These are phyloP conservation scores for Phytophthora pisi DNA, from an alignment of 352 stramenopile species.

Conservation along the genomic window DNA sequence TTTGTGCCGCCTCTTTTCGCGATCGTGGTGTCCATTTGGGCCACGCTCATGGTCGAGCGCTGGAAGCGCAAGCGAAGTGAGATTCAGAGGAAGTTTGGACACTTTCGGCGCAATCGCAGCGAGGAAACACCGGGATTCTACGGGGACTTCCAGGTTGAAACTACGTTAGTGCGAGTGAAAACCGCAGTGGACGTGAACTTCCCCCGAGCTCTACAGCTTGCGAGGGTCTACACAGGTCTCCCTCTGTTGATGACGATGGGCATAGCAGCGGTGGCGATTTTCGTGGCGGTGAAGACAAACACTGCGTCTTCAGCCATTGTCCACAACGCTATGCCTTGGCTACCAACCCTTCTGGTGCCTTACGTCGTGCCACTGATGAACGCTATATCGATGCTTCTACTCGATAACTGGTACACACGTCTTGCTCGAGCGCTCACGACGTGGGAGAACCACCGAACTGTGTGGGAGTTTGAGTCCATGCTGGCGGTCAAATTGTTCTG, in stretches of 20 bases:
- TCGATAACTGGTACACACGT: constrained; percentile 74
- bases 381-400: constrained; percentile 69
- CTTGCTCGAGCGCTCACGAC: constrained; percentile 59
- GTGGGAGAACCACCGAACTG: constrained; percentile 84
- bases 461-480: constrained; percentile 82
- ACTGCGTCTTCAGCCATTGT: constrained; percentile 35
- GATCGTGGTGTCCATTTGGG: constrained; percentile 86
- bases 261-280: constrained; percentile 54
- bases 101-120: constrained; percentile 63
- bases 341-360: constrained; percentile 42
- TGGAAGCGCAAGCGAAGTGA: constrained; percentile 91
- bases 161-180: constrained; percentile 34
- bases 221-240: constrained; percentile 62
- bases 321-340: constrained; percentile 38
- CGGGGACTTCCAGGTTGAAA: constrained; percentile 72
- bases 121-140: constrained; percentile 64
- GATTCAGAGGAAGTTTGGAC: constrained; percentile 82
- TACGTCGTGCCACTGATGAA: constrained; percentile 74
- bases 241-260: constrained; percentile 65
- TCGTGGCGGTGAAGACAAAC: constrained; percentile 59
- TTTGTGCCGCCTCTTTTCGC: constrained; percentile 62
- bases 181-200: constrained; percentile 62
- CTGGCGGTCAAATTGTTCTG: constrained; percentile 78
- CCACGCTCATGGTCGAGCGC: constrained; percentile 84
- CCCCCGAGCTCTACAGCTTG: constrained; percentile 61